A percentile compares a stretch with the other conserved stretches of the same genome.
Conservation (phyloP, 257 asterid species). For the Asclepias syriaca region DNA sequence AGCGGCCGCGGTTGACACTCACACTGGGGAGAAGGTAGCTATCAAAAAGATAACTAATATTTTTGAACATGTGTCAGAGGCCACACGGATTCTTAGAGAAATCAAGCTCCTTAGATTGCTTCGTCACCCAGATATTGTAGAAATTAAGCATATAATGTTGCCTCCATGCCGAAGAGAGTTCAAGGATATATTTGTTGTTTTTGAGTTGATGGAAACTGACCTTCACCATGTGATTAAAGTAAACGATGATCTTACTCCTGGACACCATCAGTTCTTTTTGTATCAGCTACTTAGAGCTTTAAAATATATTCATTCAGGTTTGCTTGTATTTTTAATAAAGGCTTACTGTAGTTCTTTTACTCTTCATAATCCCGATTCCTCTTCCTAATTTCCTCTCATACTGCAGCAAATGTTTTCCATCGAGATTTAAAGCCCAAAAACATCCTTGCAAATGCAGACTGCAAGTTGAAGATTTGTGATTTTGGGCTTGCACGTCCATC, state of each 20-base stretch:
- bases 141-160: constrained; percentile 88
- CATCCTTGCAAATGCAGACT: constrained; percentile 97
- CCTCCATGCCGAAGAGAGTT: constrained; percentile 95
- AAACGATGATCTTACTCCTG: constrained; percentile 89
- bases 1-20: constrained; percentile 94
- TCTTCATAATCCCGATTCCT: not conserved
- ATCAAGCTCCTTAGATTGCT: constrained; percentile 89
- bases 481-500: constrained; percentile 98
- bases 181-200: constrained; percentile 91
- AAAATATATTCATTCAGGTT: constrained; percentile 89
- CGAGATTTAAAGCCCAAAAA: constrained; percentile 93
- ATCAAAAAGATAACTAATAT: constrained; percentile 82
- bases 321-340: constrained; percentile 6
- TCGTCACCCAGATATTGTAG: constrained; percentile 91
- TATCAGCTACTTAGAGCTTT: constrained; percentile 95
- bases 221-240: constrained; percentile 91
- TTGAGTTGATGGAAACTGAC: constrained; percentile 98
- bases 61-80: constrained; percentile 95
- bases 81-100: constrained; percentile 92
- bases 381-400: constrained; percentile 15
- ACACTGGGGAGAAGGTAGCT: constrained; percentile 94
- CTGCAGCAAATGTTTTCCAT: constrained; percentile 87
- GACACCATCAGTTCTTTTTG: constrained; percentile 92
- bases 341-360: not conserved
- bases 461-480: constrained; percentile 97